Base-by-base conservation (phyloP, 2,329 filamentous ascomycete species). In the Ceratocystis eucalypticola region DNA sequence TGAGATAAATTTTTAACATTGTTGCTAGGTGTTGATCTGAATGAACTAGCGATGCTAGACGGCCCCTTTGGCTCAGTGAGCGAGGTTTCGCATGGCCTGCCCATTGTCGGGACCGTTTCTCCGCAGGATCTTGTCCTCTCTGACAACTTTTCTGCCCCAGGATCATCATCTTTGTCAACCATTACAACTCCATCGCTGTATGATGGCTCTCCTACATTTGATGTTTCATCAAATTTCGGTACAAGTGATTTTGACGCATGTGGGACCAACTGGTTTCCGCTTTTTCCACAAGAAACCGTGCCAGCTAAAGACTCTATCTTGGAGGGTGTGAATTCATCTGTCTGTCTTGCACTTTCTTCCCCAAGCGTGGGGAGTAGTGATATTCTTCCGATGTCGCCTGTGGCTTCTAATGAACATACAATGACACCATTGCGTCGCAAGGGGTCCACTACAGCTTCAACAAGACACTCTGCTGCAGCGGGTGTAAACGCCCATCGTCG, bases 101-200 rank as follows among this genome's bases (percentile, higher is more conserved):
- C 78, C 73, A 82, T 84, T 73, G 73, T 84, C 73, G 83, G 82
- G 71, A 96, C 91, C 53, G 83, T 96, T 69, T 96, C 91, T 69
- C 91, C 91, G 22, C 87, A 89, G 75, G 91, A 96, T 72, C 80
- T 96, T 70, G 77, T 88, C 70, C 80, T 92, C 71, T 83, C 85
- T 70, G 84, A 89, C 72, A 80, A 82, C 68, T 84, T 85, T 73
- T 95, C 90, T 69, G 85, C 90, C 46, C 91, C 91, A 37, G 89
- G 89, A 73, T 96, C 91, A 1, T 82, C 87, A 61, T 86, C 89
- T 44, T 85, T 94, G 73, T 96, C 91, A 45, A 86, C 91, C 69
- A 74, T 96, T 75, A 96, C 91, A 67, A 94, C 91, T 68, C 91
- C 91, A 57, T 89, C 88, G n/a, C 80, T 85, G 67, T 87, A 85